Base-by-base conservation (phyloP, 2,329 filamentous ascomycete genomes). In the Tricladium varicosporioides region DNA sequence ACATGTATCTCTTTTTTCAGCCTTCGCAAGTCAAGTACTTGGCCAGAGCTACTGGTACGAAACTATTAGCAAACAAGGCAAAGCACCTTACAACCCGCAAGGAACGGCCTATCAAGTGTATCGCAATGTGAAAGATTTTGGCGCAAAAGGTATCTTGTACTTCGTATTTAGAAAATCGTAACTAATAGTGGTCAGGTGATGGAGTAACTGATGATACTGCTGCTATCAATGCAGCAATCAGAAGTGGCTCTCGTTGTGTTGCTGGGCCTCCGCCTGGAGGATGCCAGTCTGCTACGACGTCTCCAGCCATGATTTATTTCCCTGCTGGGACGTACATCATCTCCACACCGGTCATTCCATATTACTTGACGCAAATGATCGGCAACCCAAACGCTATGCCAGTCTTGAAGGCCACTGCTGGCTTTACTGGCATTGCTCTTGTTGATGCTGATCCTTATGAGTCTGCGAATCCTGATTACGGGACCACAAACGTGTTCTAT, bases 391-490 rank as follows among this genome's bases (percentile, higher is more conserved):
- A 64, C 19, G 50, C 59, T 60, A 73, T 87, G 5, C 91, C 93
- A 0, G 85, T 85, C 0, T 78, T 96, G 72, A 91, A 92, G 75
- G 88, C 88, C 2, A 72, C 83, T 0, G 69, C 85, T 33, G 76
- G 77, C 65, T 97, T 97, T 68, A 64, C 78, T 2, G 93, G 92
- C 51, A 93, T 96, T 77, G 91, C 87, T 46, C 83, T 97, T 48
- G 88, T 97, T 62, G 92, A 97, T 71, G 80, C 89, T 2, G 86
- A 97, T 68, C 91, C 91, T 0, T 97, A 97, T 72, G 71, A 81
- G 36, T 75, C 76, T 0, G 85, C 86, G 36, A 75, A 71, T 61
- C 89, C 89, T 76, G 88, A 84, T 81, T 89, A 85, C 74, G 85
- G 84, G 66, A 89, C 91, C 73, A 87, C 91, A 70, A 85, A 82